phyloP scores from a whole-genome alignment of 2,329 filamentous ascomycete species.

The Juglanconis sp. region DNA sequence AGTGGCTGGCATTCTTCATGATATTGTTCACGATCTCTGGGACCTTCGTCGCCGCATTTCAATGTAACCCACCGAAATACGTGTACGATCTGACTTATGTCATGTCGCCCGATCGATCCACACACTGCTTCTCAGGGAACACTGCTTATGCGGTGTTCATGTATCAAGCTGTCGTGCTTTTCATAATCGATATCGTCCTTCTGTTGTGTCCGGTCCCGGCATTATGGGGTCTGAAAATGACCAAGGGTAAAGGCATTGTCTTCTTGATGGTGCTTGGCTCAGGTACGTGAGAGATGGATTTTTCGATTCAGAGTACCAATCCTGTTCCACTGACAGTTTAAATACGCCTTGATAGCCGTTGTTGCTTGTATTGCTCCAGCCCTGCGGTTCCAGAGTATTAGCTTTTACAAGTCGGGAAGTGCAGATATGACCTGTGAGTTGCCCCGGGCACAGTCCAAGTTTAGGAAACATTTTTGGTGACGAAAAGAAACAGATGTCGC shows the following conservation, averaged over 20 bases:
- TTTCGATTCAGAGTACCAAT: neutral
- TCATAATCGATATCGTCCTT: conserved; percentile 14
- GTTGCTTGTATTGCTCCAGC: conserved; percentile 17
- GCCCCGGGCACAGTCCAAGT: neutral
- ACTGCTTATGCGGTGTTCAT: conserved; percentile 10
- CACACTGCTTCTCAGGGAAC: conserved; percentile 11
- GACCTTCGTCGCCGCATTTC: conserved; percentile 9
- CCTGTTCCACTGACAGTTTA: neutral
- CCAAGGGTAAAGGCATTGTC: conserved; percentile 2
- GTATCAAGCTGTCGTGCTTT: conserved; percentile 14
- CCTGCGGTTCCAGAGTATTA: conserved; percentile 9
- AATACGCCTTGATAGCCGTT: neutral
- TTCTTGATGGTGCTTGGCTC: conserved; percentile 13
- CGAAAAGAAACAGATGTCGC: conserved; percentile 5
- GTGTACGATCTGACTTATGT: conserved; percentile 10
- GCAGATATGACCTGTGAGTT: conserved; percentile 15
- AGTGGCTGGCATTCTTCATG: conserved; percentile 9
- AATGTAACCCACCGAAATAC: conserved; percentile 18
- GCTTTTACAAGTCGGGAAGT: conserved; percentile 12
- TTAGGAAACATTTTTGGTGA: neutral
- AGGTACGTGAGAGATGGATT: neutral
- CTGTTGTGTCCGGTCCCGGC: conserved; percentile 12
- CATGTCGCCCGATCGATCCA: conserved; percentile 11
- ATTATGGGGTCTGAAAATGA: conserved; percentile 9
- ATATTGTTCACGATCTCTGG: conserved; percentile 16